phyloP scores from a whole-genome alignment of 208 protist species.

The Leishmania guyanensis region DNA sequence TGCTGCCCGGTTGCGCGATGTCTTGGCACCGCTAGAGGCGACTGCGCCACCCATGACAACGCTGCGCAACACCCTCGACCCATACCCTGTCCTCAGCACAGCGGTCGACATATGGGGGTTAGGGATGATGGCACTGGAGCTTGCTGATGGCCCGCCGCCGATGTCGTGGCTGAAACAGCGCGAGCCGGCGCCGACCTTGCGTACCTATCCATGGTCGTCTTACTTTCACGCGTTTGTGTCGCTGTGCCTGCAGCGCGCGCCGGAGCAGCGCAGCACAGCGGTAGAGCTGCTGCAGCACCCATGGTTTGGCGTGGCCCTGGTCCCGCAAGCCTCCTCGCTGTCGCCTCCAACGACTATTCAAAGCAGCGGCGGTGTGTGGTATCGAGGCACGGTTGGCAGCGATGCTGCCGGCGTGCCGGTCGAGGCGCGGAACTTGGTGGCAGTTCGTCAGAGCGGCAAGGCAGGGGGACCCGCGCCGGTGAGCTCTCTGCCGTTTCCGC shows the following conservation, averaged over 20 bases:
- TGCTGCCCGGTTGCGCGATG: constrained; percentile 12
- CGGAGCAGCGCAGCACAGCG: constrained; percentile 51
- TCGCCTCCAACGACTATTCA: not conserved
- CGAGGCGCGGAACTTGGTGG: not conserved
- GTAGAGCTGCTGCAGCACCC: constrained; percentile 70
- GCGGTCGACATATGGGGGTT: constrained; percentile 77
- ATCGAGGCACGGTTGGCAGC: not conserved
- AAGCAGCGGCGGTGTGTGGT: not conserved
- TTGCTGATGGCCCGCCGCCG: constrained; percentile 57
- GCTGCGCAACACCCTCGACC: constrained; percentile 34
- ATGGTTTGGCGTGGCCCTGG: constrained; percentile 71
- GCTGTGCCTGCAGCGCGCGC: constrained; percentile 47
- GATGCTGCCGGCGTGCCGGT: not conserved
- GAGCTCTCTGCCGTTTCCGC: not conserved
- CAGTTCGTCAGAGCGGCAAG: not conserved
- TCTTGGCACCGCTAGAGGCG: constrained; percentile 7
- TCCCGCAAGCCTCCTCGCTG: constrained; percentile 24
- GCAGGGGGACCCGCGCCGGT: not conserved
- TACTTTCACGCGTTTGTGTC: constrained; percentile 70
- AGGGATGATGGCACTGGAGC: constrained; percentile 69
- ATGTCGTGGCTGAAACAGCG: constrained; percentile 48
- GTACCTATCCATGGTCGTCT: constrained; percentile 41
- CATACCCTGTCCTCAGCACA: constrained; percentile 19
- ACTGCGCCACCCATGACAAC: constrained; percentile 13
- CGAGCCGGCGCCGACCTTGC: constrained; percentile 38